A percentile compares a stretch with the other conserved stretches of the same genome.
phyloP scores from a whole-genome alignment of 805 yeast genomes.

The Millerago galiae region DNA sequence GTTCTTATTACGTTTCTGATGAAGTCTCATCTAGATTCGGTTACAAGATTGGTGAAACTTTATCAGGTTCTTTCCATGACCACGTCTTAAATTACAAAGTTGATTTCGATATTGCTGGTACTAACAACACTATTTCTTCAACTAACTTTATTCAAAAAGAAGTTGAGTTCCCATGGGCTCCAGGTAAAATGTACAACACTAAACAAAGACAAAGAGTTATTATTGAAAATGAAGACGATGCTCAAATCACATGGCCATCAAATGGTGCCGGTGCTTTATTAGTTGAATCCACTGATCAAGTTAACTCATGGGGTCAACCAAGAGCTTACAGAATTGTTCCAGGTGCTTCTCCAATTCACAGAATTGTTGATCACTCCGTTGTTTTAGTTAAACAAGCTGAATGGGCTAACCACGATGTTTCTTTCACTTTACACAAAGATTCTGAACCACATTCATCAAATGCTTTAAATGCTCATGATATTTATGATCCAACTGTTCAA shows the following conservation, averaged over 20 bases:
- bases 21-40: conserved; percentile 19
- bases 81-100: conserved; percentile 25
- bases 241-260: conserved; percentile 15
- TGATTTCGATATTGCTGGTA: conserved; percentile 25
- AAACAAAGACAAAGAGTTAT: conserved; percentile 13
- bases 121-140: conserved; percentile 15
- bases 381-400: conserved; percentile 17
- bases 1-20: conserved; percentile 21
- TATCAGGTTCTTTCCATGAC: conserved; percentile 27
- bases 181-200: conserved; percentile 15
- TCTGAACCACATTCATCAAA: conserved; percentile 21
- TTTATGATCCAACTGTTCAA: conserved; percentile 19
- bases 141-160: conserved; percentile 12
- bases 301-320: conserved; percentile 24
- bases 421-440: conserved; percentile 22
- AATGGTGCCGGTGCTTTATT: conserved; percentile 21
- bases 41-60: conserved; percentile 16
- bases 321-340: conserved; percentile 24
- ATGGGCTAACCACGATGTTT: conserved; percentile 21
- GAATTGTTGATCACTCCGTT: conserved; percentile 14
- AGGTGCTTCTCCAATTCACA: conserved; percentile 18
- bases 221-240: conserved; percentile 16
- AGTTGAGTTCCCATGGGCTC: conserved; percentile 24
- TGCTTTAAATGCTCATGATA: conserved; percentile 20
- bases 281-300: conserved; percentile 19